Evolutionary conservation across 495 filamentous ascomycete species (phyloP).

Genomic region (Bombardia bombarda): DNA sequence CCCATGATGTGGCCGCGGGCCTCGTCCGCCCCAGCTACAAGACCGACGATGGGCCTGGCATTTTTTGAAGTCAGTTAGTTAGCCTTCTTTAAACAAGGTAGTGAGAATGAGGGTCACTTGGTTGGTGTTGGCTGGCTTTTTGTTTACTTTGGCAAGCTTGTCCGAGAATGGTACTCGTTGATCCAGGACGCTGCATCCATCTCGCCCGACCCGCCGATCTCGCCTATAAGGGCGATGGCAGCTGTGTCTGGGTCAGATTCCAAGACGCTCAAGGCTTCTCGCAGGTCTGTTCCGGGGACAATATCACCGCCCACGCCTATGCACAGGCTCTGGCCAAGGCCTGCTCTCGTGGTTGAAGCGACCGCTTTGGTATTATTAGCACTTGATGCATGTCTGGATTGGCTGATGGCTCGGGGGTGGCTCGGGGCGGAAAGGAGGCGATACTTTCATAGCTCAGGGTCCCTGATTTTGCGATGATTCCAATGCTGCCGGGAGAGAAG

Average conservation of each 20-base stretch:
- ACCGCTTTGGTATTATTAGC: slow-evolving; percentile 41
- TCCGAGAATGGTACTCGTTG: slow-evolving; percentile 52
- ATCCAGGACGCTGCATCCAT: slow-evolving; percentile 77
- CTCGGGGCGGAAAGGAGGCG: neutral
- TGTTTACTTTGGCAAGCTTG: slow-evolving; percentile 59
- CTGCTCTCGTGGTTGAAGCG: slow-evolving; percentile 71
- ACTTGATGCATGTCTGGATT: no score
- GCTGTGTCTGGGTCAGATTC: slow-evolving; percentile 68
- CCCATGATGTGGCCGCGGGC: slow-evolving; percentile 71
- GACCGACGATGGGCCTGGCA: slow-evolving; percentile 66
- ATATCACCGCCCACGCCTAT: slow-evolving; percentile 88
- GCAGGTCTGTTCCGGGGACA: slow-evolving; percentile 72
- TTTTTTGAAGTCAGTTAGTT: neutral
- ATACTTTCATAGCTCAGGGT: slow-evolving; percentile 72
- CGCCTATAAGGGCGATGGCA: slow-evolving; percentile 76
- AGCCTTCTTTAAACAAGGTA: neutral
- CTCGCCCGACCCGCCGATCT: slow-evolving; percentile 78
- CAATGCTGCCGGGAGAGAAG: slow-evolving; percentile 66
- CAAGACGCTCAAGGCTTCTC: slow-evolving; percentile 67
- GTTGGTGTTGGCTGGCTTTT: no score
- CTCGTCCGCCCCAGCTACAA: slow-evolving; percentile 65
- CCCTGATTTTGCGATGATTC: slow-evolving; percentile 81
- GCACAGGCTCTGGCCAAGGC: slow-evolving; percentile 77
- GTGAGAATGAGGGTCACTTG: neutral
- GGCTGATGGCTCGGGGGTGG: no score